Evolutionary conservation across 2,329 filamentous ascomycete genomes (phyloP).

Genomic region (Herpotrichia juniperi): DNA sequence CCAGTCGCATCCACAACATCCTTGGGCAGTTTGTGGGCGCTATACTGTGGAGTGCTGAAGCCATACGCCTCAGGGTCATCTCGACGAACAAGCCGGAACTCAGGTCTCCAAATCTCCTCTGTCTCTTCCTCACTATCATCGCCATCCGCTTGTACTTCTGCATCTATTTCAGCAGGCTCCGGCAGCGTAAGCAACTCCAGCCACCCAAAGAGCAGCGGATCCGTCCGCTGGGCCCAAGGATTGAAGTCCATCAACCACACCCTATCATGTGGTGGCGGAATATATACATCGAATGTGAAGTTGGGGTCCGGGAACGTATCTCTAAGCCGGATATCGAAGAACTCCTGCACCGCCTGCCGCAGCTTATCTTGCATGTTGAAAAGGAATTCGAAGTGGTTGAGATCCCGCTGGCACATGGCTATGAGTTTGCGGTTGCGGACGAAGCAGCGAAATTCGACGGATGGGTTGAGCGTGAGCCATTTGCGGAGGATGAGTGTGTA

Average conservation of each 20-base stretch:
- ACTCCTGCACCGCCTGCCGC: conserved; percentile 70
- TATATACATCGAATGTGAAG: conserved; percentile 92
- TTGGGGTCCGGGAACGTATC: conserved; percentile 81
- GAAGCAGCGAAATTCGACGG: conserved; percentile 94
- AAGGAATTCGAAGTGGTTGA: conserved; percentile 90
- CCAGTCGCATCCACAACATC: conserved; percentile 80
- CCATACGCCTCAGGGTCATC: conserved; percentile 89
- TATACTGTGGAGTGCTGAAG: conserved; percentile 86
- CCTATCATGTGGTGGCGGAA: conserved; percentile 75
- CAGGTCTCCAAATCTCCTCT: conserved; percentile 54
- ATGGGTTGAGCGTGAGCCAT: conserved; percentile 86
- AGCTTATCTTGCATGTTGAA: conserved; percentile 69
- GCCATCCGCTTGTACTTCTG: conserved; percentile 11
- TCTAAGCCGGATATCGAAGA: conserved; percentile 77
- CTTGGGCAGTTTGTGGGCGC: conserved; percentile 91
- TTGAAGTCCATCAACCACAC: conserved; percentile 94
- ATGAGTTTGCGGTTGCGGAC: conserved; percentile 82
- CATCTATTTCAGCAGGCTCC: conserved; percentile 51
- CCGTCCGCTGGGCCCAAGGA: conserved; percentile 88
- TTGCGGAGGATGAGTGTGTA: conserved; percentile 87
- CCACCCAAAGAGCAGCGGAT: conserved; percentile 90
- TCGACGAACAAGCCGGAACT: conserved; percentile 80
- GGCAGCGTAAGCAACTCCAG: conserved; percentile 78
- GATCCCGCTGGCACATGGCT: conserved; percentile 84
- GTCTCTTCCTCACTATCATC: conserved; percentile 9